phyloP scores from a whole-genome alignment of 345 rosid species.

The Capsella bursapastoris region DNA sequence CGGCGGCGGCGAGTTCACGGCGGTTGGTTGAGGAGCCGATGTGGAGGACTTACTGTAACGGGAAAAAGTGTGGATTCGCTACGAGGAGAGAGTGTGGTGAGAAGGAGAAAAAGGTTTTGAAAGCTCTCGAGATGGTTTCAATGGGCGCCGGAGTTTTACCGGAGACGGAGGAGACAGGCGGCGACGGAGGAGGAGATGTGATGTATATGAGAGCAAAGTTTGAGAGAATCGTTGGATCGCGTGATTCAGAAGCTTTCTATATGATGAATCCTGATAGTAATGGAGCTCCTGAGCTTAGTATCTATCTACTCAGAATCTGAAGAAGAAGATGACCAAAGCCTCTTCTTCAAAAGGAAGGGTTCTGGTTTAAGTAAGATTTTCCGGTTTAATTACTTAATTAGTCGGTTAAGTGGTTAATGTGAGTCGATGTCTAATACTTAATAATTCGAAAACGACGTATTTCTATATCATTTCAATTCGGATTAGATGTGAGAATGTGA shows the following conservation, averaged over 20 bases:
- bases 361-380: background rate
- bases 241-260: slow-evolving; percentile 98
- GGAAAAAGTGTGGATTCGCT: slow-evolving; percentile 85
- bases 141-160: slow-evolving; percentile 99
- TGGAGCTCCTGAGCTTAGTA: slow-evolving; percentile 96
- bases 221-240: slow-evolving; percentile 91
- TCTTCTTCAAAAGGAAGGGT: background rate
- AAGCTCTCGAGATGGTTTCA: slow-evolving; percentile 90
- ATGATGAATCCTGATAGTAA: slow-evolving; percentile 99
- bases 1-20: slow-evolving; percentile 28
- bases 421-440: slow-evolving; percentile 19
- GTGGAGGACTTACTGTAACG: slow-evolving; percentile 98
- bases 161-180: slow-evolving; percentile 37
- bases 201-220: slow-evolving; percentile 96
- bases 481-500: slow-evolving; percentile 36
- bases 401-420: slow-evolving; percentile 23
- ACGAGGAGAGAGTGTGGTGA: slow-evolving; percentile 75
- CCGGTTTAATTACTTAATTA: slow-evolving; percentile 31
- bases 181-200: slow-evolving; percentile 53
- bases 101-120: slow-evolving; percentile 75
- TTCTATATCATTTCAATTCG: slow-evolving; percentile 21
- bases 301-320: slow-evolving; percentile 87
- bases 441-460: slow-evolving; percentile 26
- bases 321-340: slow-evolving; percentile 13
- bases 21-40: slow-evolving; percentile 81